These are phyloP conservation scores for Claviceps fusiformis DNA, from an alignment of 2,329 filamentous ascomycete species.

Conservation along the genomic window DNA sequence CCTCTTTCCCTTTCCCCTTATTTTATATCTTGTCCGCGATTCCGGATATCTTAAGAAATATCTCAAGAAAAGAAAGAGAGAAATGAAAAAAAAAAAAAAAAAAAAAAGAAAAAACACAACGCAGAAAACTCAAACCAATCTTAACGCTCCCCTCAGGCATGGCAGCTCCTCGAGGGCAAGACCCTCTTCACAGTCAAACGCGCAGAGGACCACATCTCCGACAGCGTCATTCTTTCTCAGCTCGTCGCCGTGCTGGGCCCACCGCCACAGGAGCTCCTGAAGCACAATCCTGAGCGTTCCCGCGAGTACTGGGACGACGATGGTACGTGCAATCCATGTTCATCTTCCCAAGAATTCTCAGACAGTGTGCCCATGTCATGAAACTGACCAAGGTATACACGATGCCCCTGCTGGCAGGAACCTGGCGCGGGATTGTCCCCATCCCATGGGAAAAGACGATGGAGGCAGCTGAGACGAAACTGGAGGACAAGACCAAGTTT, in stretches of 20 bases:
- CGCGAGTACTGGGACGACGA: neutral
- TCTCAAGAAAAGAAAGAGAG: too few species aligned
- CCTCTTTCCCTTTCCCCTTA: too few species aligned
- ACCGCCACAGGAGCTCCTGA: neutral
- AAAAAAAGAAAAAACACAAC: too few species aligned
- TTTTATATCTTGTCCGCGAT: too few species aligned
- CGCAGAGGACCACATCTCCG: neutral
- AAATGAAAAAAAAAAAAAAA: too few species aligned
- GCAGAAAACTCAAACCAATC: too few species aligned
- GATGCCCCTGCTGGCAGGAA: neutral
- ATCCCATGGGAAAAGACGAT: neutral
- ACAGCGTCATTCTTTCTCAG: neutral
- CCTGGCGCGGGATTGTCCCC: neutral
- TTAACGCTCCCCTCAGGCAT: neutral
- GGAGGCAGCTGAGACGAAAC: neutral
- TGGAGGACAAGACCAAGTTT: neutral
- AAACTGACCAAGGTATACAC: too few species aligned
- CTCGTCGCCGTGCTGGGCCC: neutral
- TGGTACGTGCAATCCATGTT: neutral
- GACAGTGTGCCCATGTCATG: too few species aligned
- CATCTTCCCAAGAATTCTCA: too few species aligned
- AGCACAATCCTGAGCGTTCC: neutral
- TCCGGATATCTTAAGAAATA: too few species aligned
- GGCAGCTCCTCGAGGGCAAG: neutral
- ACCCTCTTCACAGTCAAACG: neutral